Conservation (phyloP, 345 rosid genomes). For the Melaleuca quinquenervia region DNA sequence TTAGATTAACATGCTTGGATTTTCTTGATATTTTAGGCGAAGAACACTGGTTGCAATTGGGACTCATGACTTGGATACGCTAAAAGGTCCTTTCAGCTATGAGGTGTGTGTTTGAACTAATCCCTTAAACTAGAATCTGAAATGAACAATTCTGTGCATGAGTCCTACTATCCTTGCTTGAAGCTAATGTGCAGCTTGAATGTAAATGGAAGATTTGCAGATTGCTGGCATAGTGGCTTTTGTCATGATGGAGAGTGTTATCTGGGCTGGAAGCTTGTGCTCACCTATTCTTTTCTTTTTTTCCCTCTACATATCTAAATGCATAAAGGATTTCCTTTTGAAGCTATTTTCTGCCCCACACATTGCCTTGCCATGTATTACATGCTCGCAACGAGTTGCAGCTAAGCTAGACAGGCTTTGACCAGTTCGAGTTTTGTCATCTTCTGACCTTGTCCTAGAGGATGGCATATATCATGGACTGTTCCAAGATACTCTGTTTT, state of each 20-base stretch:
- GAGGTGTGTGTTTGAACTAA: conserved; percentile 46
- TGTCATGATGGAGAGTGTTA: background rate
- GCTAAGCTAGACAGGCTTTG: background rate
- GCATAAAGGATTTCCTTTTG: background rate
- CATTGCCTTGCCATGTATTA: background rate
- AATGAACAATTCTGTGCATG: background rate
- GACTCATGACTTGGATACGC: conserved; percentile 88
- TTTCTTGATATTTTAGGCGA: conserved; percentile 33
- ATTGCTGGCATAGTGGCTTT: background rate
- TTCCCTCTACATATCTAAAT: background rate
- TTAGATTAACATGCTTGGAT: background rate
- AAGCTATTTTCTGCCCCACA: background rate
- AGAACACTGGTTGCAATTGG: conserved; percentile 91
- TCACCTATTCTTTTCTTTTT: background rate
- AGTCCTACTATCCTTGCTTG: background rate
- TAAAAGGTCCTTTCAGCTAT: conserved; percentile 84
- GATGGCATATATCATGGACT: background rate
- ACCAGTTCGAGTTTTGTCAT: background rate
- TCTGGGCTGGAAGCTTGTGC: background rate
- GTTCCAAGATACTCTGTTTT: background rate
- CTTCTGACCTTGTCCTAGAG: background rate
- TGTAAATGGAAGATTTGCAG: background rate
- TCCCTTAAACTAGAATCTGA: background rate
- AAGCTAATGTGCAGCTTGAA: background rate
- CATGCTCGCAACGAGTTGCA: background rate